Conservation (phyloP, 176 grass and related monocot genomes). For the Phragmites australis region DNA sequence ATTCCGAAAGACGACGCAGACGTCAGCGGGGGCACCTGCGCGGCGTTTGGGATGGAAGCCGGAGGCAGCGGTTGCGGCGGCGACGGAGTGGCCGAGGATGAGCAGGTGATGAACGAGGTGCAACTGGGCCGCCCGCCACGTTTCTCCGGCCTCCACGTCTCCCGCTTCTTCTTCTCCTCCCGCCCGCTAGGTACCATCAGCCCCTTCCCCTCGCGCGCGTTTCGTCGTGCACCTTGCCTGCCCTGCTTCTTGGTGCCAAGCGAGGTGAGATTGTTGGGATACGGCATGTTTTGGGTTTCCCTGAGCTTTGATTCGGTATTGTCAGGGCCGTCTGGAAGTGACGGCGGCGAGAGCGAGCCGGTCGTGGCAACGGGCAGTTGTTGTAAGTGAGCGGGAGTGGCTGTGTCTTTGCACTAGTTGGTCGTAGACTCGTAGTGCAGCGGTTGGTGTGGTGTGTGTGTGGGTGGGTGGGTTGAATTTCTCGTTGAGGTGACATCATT, state of each 20-base stretch:
- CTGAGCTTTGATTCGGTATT: not conserved
- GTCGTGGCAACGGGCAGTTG: not conserved
- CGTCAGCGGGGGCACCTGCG: not conserved
- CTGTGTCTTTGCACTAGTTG: constrained; percentile 12
- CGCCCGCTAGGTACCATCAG: constrained; percentile 1
- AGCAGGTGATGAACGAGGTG: constrained; percentile 94
- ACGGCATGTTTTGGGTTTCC: not conserved
- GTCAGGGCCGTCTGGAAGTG: not conserved
- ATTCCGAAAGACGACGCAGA: not conserved
- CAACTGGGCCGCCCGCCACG: constrained; percentile 76
- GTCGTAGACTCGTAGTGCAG: not conserved
- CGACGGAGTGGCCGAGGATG: constrained; percentile 28
- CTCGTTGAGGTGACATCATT: not conserved
- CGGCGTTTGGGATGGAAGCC: constrained; percentile 32
- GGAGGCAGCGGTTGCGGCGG: not conserved
- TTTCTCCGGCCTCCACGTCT: constrained; percentile 50
- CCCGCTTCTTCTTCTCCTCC: constrained; percentile 73
- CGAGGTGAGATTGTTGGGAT: not conserved
- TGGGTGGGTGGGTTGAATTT: not conserved
- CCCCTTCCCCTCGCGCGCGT: constrained; percentile 24
- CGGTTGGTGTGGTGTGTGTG: not conserved
- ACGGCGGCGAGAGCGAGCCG: not conserved
- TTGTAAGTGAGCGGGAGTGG: not conserved
- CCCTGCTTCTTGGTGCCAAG: not conserved
- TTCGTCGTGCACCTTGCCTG: constrained; percentile 46